Evolutionary conservation across 169 alveolate species (phyloP).

Genomic region (Hepatocystis sp.): DNA sequence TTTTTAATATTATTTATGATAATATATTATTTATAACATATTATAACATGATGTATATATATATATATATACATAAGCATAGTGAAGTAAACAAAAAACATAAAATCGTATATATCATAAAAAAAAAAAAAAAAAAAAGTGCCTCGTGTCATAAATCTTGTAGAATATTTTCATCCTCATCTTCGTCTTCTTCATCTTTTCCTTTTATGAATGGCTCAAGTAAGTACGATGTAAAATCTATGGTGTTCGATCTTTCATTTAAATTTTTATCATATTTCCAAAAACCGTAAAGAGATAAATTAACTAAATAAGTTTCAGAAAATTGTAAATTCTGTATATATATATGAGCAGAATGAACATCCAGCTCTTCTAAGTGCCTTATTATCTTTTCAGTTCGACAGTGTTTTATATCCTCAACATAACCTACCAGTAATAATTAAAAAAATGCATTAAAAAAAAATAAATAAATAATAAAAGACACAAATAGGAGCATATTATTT

Average conservation of each 20-base stretch:
- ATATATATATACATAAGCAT: no score
- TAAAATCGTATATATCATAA: no score
- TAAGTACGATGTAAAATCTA: conserved; percentile 69
- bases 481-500: neutral
- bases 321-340: conserved; percentile 49
- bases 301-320: conserved; percentile 63
- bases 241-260: conserved; percentile 21
- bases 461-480: neutral
- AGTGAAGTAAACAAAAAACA: no score
- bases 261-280: conserved; percentile 67
- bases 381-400: conserved; percentile 72
- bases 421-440: conserved; percentile 6
- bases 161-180: conserved; percentile 39
- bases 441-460: neutral
- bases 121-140: no score
- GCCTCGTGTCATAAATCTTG: conserved; percentile 69
- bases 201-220: conserved; percentile 71
- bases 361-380: conserved; percentile 32
- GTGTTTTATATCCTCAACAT: conserved; percentile 74
- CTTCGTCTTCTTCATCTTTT: conserved; percentile 30
- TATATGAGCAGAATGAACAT: conserved; percentile 61
- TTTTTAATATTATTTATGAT: no score
- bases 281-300: conserved; percentile 66
- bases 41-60: no score
- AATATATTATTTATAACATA: no score